Conservation (phyloP, 2,329 filamentous ascomycete species). For the Aspergillus sp. region DNA sequence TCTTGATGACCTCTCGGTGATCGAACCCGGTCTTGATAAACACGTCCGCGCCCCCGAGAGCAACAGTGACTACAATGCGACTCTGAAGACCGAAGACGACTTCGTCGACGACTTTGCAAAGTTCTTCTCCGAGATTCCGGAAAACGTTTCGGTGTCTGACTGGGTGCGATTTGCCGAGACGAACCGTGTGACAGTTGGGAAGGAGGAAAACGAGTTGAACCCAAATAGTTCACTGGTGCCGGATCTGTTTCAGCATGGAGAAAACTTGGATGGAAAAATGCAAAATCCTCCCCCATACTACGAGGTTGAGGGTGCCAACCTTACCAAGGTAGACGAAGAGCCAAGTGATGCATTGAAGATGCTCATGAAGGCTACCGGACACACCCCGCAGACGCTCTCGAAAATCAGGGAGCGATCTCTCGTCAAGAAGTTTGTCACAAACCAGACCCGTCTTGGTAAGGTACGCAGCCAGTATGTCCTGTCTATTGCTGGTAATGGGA, state of each 20-base stretch:
- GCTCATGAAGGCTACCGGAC: slow-evolving; percentile 59
- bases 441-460: slow-evolving; percentile 97
- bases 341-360: slow-evolving; percentile 46
- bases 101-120: slow-evolving; percentile 58
- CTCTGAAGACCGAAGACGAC: slow-evolving; percentile 63
- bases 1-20: slow-evolving; percentile 76
- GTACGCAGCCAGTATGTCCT: slow-evolving; percentile 74
- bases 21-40: slow-evolving; percentile 77
- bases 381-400: slow-evolving; percentile 48
- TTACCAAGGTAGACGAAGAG: slow-evolving; percentile 26
- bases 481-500: slow-evolving; percentile 79
- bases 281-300: slow-evolving; percentile 26
- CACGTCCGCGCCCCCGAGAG: slow-evolving; percentile 52
- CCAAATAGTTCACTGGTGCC: slow-evolving; percentile 52
- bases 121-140: slow-evolving; percentile 49
- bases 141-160: slow-evolving; percentile 48
- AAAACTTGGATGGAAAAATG: slow-evolving; percentile 31
- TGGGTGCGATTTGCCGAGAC: slow-evolving; percentile 47
- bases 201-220: slow-evolving; percentile 50
- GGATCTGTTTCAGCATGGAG: slow-evolving; percentile 49
- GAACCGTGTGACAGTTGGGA: slow-evolving; percentile 51
- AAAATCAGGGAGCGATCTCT: slow-evolving; percentile 68
- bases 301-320: slow-evolving; percentile 27
- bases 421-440: slow-evolving; percentile 72
- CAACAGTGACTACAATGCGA: slow-evolving; percentile 57